phyloP scores from a whole-genome alignment of 192 early-diverging fungal species.

The Coemansia sp. region DNA sequence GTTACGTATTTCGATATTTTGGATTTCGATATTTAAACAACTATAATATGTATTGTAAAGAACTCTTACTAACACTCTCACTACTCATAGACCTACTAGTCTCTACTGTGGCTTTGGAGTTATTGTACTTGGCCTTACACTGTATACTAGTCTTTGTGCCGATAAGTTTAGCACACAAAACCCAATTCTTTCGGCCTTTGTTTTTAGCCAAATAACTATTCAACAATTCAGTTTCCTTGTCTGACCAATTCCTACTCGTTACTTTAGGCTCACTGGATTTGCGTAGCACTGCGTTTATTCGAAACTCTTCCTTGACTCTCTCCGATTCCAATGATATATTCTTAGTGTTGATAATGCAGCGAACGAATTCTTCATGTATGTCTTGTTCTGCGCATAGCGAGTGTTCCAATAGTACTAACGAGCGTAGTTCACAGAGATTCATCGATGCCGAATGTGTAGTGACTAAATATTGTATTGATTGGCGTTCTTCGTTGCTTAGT shows the following conservation, averaged over 20 bases:
- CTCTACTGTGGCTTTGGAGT: constrained; percentile 20
- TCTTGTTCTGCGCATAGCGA: constrained; percentile 19
- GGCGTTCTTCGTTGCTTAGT: constrained; percentile 16
- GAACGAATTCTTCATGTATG: background rate
- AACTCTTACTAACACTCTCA: constrained; percentile 5
- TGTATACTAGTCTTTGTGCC: constrained; percentile 30
- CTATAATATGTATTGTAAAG: background rate
- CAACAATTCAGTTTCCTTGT: constrained; percentile 20
- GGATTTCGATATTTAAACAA: constrained; percentile 44
- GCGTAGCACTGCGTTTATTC: background rate
- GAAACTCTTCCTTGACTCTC: background rate
- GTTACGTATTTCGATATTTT: constrained; percentile 60
- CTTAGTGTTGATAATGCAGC: background rate
- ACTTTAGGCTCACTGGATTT: background rate
- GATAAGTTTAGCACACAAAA: constrained; percentile 18
- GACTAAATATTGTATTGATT: constrained; percentile 16
- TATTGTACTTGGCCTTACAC: constrained; percentile 48
- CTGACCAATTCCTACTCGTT: constrained; percentile 25
- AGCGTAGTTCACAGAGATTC: background rate
- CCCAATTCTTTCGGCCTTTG: constrained; percentile 32
- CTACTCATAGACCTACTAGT: constrained; percentile 1
- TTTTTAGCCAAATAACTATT: constrained; percentile 12
- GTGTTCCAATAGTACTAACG: background rate
- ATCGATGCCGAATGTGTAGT: background rate
- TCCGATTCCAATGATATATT: background rate